Conservation (phyloP, 2,329 filamentous ascomycete species). For the Nemania sp. region DNA sequence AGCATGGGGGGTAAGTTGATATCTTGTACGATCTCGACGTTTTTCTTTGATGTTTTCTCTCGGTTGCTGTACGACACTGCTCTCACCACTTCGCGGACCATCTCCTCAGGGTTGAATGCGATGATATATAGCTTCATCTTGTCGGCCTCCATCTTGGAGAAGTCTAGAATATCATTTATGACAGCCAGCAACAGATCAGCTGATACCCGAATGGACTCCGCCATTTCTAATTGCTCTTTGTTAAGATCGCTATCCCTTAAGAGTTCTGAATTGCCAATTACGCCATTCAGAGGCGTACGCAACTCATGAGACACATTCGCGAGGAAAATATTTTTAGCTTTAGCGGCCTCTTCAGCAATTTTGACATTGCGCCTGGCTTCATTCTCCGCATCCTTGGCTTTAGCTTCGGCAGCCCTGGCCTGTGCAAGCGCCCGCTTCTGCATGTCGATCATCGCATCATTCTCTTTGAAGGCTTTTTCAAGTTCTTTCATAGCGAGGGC, state of each 20-base stretch:
- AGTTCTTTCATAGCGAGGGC: constrained; percentile 76
- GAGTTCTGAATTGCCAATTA: constrained; percentile 89
- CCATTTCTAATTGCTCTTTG: constrained; percentile 84
- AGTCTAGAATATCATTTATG: constrained; percentile 96
- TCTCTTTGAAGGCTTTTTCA: constrained; percentile 82
- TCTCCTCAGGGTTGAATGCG: constrained; percentile 74
- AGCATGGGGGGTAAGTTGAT: constrained; percentile 81
- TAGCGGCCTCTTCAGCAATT: constrained; percentile 84
- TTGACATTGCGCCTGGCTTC: constrained; percentile 83
- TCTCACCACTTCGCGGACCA: constrained; percentile 74
- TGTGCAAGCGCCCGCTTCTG: constrained; percentile 80
- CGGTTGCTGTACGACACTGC: constrained; percentile 75
- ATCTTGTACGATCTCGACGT: constrained; percentile 74
- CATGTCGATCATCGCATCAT: constrained; percentile 80
- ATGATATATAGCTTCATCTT: constrained; percentile 84
- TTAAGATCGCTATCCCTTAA: constrained; percentile 80
- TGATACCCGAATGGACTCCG: constrained; percentile 86
- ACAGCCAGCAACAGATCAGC: constrained; percentile 89
- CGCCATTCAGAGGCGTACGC: constrained; percentile 85
- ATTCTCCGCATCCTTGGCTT: constrained; percentile 81
- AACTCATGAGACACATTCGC: constrained; percentile 86
- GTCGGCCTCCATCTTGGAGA: constrained; percentile 92
- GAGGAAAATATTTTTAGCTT: constrained; percentile 84
- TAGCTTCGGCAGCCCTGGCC: constrained; percentile 78
- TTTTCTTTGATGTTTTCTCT: constrained; percentile 71